Evolutionary conservation across 768 basidiomycete genomes (phyloP).

Genomic region (Lactarius indigo): DNA sequence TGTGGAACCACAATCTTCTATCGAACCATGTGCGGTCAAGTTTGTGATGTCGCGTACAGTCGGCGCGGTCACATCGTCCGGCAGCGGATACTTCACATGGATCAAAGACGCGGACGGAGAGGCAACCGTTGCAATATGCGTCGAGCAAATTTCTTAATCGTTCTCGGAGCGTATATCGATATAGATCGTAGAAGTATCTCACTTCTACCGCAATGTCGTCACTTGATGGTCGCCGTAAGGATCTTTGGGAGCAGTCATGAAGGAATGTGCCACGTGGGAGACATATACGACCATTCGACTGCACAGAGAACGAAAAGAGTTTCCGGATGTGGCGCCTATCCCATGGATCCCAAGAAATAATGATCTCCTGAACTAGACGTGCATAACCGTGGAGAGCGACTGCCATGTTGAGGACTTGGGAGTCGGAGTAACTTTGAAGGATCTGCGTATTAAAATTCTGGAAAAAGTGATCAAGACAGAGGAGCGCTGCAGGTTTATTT

Average conservation of each 20-base stretch:
- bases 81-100: slow-evolving; percentile 9
- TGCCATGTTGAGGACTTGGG: background rate
- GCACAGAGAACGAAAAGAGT: slow-evolving; percentile 13
- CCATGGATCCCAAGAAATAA: slow-evolving; percentile 5
- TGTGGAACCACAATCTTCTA: slow-evolving; percentile 15
- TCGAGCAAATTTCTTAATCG: slow-evolving; percentile 14
- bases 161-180: background rate
- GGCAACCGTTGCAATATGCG: slow-evolving; percentile 6
- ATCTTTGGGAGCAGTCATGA: background rate
- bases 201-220: slow-evolving; percentile 9
- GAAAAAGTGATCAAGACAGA: slow-evolving; percentile 22
- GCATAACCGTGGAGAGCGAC: slow-evolving; percentile 8
- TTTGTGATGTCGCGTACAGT: slow-evolving; percentile 14
- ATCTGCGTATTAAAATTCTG: background rate
- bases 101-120: slow-evolving; percentile 12
- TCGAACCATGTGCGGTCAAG: slow-evolving; percentile 18
- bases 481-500: slow-evolving; percentile 16
- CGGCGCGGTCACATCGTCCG: slow-evolving; percentile 10
- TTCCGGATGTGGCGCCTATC: background rate
- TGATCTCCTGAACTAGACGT: background rate
- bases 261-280: slow-evolving; percentile 15
- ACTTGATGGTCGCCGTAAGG: background rate
- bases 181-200: slow-evolving; percentile 2
- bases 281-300: slow-evolving; percentile 8
- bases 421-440: background rate